These are phyloP conservation scores for Xylaria sp. DNA, from an alignment of 2,329 filamentous ascomycete genomes.

Conservation along the genomic window DNA sequence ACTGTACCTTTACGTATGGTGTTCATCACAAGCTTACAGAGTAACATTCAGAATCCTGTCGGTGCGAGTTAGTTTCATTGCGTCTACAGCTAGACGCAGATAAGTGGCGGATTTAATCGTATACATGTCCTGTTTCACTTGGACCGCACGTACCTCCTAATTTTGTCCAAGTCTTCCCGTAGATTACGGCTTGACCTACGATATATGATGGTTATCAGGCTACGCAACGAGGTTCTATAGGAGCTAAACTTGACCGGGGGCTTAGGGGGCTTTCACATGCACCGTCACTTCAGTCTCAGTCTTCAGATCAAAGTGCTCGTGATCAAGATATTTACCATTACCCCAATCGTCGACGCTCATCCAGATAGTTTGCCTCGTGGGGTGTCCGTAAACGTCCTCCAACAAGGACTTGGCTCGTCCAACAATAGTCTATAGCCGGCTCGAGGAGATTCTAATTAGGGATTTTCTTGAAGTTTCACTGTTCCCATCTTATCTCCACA, in stretches of 20 bases:
- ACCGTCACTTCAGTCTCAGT: background rate
- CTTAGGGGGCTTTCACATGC: background rate
- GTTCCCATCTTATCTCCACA: background rate
- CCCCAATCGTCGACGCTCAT: constrained; percentile 1
- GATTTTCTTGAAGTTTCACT: background rate
- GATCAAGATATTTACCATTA: background rate
- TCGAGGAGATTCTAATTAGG: background rate
- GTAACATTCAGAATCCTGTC: constrained; percentile 4
- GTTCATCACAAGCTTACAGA: background rate
- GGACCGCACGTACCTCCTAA: background rate
- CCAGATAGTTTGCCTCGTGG: background rate
- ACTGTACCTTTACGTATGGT: background rate
- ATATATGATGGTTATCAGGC: background rate
- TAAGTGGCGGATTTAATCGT: background rate
- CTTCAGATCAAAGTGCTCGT: background rate
- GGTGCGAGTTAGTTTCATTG: constrained; percentile 2
- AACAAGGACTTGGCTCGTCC: background rate
- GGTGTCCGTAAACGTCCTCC: background rate
- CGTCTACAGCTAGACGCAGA: constrained; percentile 9
- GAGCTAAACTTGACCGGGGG: background rate
- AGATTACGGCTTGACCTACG: background rate
- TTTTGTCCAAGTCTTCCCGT: background rate
- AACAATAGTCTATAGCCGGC: background rate
- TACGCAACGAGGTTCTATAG: background rate
- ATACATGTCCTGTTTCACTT: constrained; percentile 2